These are phyloP conservation scores for Sparassis latifolia DNA, from an alignment of 1,284 basidiomycete genomes.

Conservation along the genomic window DNA sequence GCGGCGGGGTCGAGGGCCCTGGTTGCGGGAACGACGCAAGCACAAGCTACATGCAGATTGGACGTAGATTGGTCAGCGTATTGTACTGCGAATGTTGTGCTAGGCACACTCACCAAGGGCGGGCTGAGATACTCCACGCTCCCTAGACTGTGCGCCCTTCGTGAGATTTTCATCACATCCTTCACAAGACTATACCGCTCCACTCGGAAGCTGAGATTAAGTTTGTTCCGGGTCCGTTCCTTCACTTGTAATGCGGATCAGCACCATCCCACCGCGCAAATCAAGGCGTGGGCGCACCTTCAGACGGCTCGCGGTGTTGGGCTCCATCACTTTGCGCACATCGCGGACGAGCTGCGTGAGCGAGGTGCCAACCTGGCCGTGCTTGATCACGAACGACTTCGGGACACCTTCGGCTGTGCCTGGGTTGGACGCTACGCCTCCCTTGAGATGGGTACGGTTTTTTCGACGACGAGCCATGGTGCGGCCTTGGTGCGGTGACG, in stretches of 20 bases:
- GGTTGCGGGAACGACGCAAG: slow-evolving; percentile 72
- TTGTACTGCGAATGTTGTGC: background rate
- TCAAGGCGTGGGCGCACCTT: slow-evolving; percentile 44
- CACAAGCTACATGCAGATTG: slow-evolving; percentile 46
- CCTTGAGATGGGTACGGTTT: slow-evolving; percentile 83
- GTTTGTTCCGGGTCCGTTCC: slow-evolving; percentile 89
- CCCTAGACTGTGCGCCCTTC: slow-evolving; percentile 69
- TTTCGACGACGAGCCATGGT: slow-evolving; percentile 77
- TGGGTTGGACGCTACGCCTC: slow-evolving; percentile 29
- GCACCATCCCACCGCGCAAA: background rate
- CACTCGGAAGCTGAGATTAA: slow-evolving; percentile 90
- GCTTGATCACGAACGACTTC: slow-evolving; percentile 89
- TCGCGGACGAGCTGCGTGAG: slow-evolving; percentile 87
- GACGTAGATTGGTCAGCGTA: slow-evolving; percentile 1
- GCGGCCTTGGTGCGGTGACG: background rate
- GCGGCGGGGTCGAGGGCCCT: slow-evolving; percentile 63
- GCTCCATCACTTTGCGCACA: slow-evolving; percentile 94
- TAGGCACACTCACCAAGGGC: slow-evolving; percentile 58
- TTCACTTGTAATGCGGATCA: slow-evolving; percentile 32
- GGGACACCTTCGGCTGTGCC: slow-evolving; percentile 40
- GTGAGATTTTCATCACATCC: slow-evolving; percentile 68
- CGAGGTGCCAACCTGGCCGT: slow-evolving; percentile 88
- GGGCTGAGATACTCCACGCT: slow-evolving; percentile 78
- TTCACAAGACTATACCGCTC: slow-evolving; percentile 90
- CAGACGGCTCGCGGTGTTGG: slow-evolving; percentile 91